Evolutionary conservation across 2,329 filamentous ascomycete species (phyloP), one percentile per base, ranked within the genome.

Genomic region (Ophiostoma ulmi): DNA sequence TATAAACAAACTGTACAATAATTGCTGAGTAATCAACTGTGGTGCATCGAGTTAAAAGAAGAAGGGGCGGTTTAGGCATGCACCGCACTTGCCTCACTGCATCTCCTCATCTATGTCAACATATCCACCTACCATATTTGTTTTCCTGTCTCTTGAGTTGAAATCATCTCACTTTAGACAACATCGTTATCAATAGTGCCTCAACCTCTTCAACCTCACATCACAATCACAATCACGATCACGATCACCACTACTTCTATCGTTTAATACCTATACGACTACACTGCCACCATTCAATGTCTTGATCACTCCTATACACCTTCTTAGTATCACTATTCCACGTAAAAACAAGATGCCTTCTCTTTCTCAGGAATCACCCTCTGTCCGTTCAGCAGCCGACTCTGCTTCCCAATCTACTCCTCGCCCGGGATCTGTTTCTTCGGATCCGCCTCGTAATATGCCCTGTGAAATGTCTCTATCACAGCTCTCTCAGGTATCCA

Each of bases 391-490:
- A 3, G 6, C 58, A 36, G 58, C 14, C 22, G 26, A 17, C 26
- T 39, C 35, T 5, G 17, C 35, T 1, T 39, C 5, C 36, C 63
- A 20, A n/a, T 22, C 35, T 26, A 10, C 36, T 36, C 13, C 31
- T 39, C 36, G 14, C 22, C 20, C 8, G 10, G 14, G 3, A 11
- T 11, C 63, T 39, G 63, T 22, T 14, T 22, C 35, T 26, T 6
- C 35, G 2, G 63, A 22, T 39, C 20, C 20, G 3, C 20, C n/a
- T 22, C 20, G 8, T 5, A 7, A n/a, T 14, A 22, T 5, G 17
- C 39, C 31, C 26, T 70, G 68, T 58, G 64, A 52, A 17, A 55
- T 35, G 14, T 69, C 68, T 5, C 64, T 70, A 0, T 48, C 55
- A 5, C 70, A 48, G 4, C 8, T 68, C 20, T 35, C 39, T 13